Conservation (phyloP, 2,329 filamentous ascomycete species). For the Talaromyces sp. region DNA sequence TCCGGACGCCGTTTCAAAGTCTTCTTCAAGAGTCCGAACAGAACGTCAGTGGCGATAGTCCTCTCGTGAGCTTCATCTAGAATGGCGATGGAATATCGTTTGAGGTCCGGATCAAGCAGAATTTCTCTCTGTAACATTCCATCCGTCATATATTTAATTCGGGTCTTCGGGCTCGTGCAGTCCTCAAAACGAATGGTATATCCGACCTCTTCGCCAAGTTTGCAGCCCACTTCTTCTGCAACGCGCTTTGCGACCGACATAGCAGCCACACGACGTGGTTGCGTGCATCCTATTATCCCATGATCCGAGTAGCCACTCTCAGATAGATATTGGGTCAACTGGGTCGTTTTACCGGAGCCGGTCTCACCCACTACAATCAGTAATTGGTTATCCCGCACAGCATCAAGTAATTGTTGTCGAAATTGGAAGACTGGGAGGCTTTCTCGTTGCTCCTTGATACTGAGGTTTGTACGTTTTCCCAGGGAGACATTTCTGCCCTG, state of each 20-base stretch:
- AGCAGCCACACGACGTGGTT: conserved; percentile 92
- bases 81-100: conserved; percentile 93
- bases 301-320: conserved; percentile 85
- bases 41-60: conserved; percentile 90
- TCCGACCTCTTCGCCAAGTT: conserved; percentile 85
- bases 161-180: conserved; percentile 78
- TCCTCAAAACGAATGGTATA: conserved; percentile 99
- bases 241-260: conserved; percentile 98
- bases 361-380: conserved; percentile 97
- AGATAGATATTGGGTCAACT: conserved; percentile 90
- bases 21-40: conserved; percentile 93
- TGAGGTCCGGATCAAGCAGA: conserved; percentile 82
- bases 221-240: conserved; percentile 88
- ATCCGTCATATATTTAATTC: conserved; percentile 99
- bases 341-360: conserved; percentile 80
- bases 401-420: conserved; percentile 79
- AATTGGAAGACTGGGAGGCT: conserved; percentile 86
- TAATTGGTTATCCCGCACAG: conserved; percentile 81
- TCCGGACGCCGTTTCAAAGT: conserved; percentile 80
- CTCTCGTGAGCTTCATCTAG: conserved; percentile 97
- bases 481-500: conserved; percentile 74
- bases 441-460: conserved; percentile 92
- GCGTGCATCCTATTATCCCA: conserved; percentile 92
- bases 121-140: conserved; percentile 97
- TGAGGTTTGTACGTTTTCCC: conserved; percentile 82